Base-by-base conservation (phyloP, 257 asterid species). In the Nicotiana obtusifolia region DNA sequence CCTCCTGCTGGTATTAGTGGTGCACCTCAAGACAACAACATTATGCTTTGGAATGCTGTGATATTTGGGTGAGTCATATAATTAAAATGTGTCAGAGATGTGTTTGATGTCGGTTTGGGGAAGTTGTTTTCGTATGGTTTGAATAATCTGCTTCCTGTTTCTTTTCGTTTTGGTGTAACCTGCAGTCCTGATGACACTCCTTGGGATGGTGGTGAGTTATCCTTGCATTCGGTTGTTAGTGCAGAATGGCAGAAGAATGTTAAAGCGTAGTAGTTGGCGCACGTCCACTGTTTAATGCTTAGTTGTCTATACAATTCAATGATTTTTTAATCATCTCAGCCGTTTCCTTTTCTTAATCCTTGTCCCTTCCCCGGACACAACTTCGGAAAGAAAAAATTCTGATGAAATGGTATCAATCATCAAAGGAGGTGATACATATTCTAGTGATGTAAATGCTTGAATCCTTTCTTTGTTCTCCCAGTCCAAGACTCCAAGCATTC, bases 101-200 rank as follows among this genome's bases (percentile, higher is more conserved):
- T 64, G 73, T 44, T 28, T 26, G 11, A 15, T 64, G 53, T 37
- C 60, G 52, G 5, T 65, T 64, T 69, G 30, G 7, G 64, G 44
- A 53, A 24, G 19, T n/a, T 31, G 13, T 61, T 31, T 53, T 30
- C 26, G 75, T 66, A 4, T 80, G 75, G 41, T 26, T 80, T 81
- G 84, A 82, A 82, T 91, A 82, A 86, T 67, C 59, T 77, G 77
- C 80, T 82, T 82, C 75, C 7, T 75, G 62, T 75, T 86, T 81
- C 83, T 87, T 86, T 86, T 83, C 78, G 88, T 82, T 90, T 71
- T 84, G 83, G 77, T 90, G 88, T 90, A 86, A 80, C 81, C 86
- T 88, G 94, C 89, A 92, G 97, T 79, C 98, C 97, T 85, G 97
- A 93, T 88, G 97, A 93, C 83, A 93, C 97, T 60, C 97, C 97